These are phyloP conservation scores for Candida qinlingensis DNA, from an alignment of 805 yeast genomes.

Conservation along the genomic window DNA sequence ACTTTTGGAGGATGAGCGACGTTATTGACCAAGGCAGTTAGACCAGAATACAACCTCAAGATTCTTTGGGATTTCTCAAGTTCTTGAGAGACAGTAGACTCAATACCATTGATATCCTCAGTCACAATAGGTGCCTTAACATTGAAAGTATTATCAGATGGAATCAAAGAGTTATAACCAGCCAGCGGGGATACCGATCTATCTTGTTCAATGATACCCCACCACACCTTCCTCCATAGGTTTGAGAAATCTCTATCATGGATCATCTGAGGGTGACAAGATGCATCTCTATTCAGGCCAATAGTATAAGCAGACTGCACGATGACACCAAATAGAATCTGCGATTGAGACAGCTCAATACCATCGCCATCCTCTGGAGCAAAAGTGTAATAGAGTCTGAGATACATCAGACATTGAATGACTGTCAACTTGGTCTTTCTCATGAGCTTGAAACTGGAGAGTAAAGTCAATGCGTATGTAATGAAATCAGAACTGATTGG, in stretches of 20 bases:
- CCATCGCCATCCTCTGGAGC: conserved; percentile 50
- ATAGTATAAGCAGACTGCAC: conserved; percentile 40
- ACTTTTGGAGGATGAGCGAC: conserved; percentile 14
- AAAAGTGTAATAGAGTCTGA: conserved; percentile 34
- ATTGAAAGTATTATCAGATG: conserved; percentile 14
- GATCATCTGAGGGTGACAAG: conserved; percentile 18
- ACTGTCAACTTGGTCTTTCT: conserved; percentile 34
- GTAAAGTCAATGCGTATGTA: conserved; percentile 33
- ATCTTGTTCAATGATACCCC: conserved; percentile 22
- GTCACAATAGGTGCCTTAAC: conserved; percentile 12
- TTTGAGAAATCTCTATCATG: conserved; percentile 15
- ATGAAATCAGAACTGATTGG: conserved; percentile 37
- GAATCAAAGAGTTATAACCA: conserved; percentile 20
- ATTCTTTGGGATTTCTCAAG: conserved; percentile 15
- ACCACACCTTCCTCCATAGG: conserved; percentile 23
- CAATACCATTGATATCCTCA: conserved; percentile 5
- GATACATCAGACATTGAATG: conserved; percentile 38
- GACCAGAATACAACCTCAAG: conserved; percentile 11
- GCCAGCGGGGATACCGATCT: conserved; percentile 16
- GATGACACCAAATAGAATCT: conserved; percentile 32
- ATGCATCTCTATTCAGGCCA: conserved; percentile 47
- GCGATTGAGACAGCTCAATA: conserved; percentile 36
- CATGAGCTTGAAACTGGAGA: conserved; percentile 36
- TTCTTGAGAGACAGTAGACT: conserved; percentile 13
- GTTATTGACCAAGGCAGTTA: conserved; percentile 20